Percentiles rank a stretch among this genome's conserved stretches.
Evolutionary conservation across 176 grass and related monocot species (phyloP).

Genomic region (Melocanna baccifera): DNA sequence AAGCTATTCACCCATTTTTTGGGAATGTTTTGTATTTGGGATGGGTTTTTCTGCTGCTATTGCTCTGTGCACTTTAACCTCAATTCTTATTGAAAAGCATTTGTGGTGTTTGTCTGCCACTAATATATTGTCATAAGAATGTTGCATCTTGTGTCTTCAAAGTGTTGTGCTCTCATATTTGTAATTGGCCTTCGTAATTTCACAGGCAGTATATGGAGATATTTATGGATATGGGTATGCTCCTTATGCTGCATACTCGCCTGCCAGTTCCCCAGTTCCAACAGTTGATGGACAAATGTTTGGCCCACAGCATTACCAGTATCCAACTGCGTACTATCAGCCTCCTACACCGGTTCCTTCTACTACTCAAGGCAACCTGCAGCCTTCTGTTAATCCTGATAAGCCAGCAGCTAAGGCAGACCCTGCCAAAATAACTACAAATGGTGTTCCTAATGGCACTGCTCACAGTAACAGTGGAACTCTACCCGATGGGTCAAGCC

Average conservation of each 20-base stretch:
- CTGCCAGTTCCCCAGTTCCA: conserved; percentile 82
- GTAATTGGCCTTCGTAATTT: background rate
- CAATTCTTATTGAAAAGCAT: background rate
- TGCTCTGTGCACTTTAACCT: background rate
- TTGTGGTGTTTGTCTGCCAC: conserved; percentile 29
- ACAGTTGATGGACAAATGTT: conserved; percentile 83
- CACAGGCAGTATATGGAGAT: conserved; percentile 84
- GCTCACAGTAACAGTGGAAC: conserved; percentile 49
- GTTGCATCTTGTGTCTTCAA: background rate
- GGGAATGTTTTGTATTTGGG: conserved; percentile 13
- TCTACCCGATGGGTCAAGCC: conserved; percentile 53
- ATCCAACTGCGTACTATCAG: conserved; percentile 69
- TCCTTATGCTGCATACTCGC: conserved; percentile 73
- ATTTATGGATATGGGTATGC: conserved; percentile 98
- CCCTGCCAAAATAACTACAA: conserved; percentile 40
- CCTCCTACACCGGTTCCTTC: conserved; percentile 56
- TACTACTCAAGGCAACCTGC: conserved; percentile 46
- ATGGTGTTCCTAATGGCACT: conserved; percentile 60
- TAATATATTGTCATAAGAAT: conserved; percentile 25
- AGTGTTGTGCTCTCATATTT: background rate
- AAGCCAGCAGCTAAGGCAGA: conserved; percentile 55
- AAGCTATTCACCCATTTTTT: conserved; percentile 22
- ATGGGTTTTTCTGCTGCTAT: conserved; percentile 1
- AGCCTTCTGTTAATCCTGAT: conserved; percentile 50
- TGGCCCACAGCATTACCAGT: conserved; percentile 74